Evolutionary conservation across 805 yeast genomes (phyloP), one percentile per base, ranked within the genome.

Genomic region (Starmerella lactis-condensi): DNA sequence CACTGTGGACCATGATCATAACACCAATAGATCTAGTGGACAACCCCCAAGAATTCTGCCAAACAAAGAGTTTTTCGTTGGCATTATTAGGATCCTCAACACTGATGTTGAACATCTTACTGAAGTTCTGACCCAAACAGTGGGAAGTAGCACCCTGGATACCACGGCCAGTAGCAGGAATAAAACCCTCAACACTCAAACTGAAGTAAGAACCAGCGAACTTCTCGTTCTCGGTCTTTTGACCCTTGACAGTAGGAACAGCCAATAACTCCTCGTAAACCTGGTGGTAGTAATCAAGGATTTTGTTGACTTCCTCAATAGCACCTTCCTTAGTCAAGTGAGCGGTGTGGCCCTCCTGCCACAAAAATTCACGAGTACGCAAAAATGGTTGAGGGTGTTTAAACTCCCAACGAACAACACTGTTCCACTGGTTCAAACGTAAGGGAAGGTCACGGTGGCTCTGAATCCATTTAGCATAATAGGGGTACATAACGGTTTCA

Each of bases 261-360:
- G 99, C 99, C 47, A 89, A 71, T 50, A 89, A 65, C 45, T 85
- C 92, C 59, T 74, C 73, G 58, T 89, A 89, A 39, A 89, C 66
- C 40, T 72, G 70, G 39, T 75, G 74, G 57, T 89, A 89, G 59
- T 69, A 72, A 41, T 78, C 89, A 53, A 83, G 69, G 50, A 91
- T 85, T 56, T 74, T 74, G 46, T 67, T 52, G 20, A 85, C 96
- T 62, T 89, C 96, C 36, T 62, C 62, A 38, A 67, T 65, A 20
- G 98, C 94, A 38, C 69, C 89, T 39, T 72, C 78, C 42, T 62
- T 57, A 34, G 91, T 76, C 51, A 91, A 67, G 56, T 79, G 93
- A 33, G 93, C 98, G 30, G 98, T 89, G 64, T 89, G 99, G 47
- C 99, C 99, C 63, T 89, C 99, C 63, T 89, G 99, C 99, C 99